Evolutionary conservation across 305 asterid genomes (phyloP).

Genomic region (Rubia peregrina): DNA sequence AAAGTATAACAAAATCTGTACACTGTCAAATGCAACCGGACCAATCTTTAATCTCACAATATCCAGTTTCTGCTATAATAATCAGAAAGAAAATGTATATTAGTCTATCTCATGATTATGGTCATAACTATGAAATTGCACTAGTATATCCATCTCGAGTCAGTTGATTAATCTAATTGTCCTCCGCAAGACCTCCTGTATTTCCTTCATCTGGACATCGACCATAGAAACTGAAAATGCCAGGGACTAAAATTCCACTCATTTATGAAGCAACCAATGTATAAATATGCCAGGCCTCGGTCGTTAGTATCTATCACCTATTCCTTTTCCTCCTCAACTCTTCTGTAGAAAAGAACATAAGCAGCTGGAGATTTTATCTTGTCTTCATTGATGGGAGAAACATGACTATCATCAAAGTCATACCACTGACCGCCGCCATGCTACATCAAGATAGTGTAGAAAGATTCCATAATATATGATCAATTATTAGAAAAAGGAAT

Average conservation of each 20-base stretch:
- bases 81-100: neutral
- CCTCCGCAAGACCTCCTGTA: neutral
- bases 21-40: neutral
- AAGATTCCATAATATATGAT: conserved; percentile 6
- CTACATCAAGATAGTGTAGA: conserved; percentile 35
- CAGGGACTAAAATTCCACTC: conserved; percentile 10
- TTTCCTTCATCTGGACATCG: conserved; percentile 5
- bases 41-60: neutral
- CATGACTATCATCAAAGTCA: conserved; percentile 84
- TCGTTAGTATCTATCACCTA: conserved; percentile 10
- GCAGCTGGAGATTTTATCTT: conserved; percentile 91
- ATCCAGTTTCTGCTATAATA: conserved; percentile 15
- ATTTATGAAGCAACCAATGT: conserved; percentile 8
- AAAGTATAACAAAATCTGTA: neutral
- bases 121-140: conserved; percentile 4
- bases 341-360: conserved; percentile 78
- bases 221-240: conserved; percentile 7
- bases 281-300: conserved; percentile 2
- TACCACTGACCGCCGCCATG: conserved; percentile 84
- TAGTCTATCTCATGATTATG: neutral
- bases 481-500: neutral
- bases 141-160: conserved; percentile 9
- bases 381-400: conserved; percentile 66
- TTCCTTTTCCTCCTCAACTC: conserved; percentile 42
- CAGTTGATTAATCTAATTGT: conserved; percentile 10